Conservation (phyloP, 2,329 filamentous ascomycete genomes). For the Pleochaeta shiraiana region DNA sequence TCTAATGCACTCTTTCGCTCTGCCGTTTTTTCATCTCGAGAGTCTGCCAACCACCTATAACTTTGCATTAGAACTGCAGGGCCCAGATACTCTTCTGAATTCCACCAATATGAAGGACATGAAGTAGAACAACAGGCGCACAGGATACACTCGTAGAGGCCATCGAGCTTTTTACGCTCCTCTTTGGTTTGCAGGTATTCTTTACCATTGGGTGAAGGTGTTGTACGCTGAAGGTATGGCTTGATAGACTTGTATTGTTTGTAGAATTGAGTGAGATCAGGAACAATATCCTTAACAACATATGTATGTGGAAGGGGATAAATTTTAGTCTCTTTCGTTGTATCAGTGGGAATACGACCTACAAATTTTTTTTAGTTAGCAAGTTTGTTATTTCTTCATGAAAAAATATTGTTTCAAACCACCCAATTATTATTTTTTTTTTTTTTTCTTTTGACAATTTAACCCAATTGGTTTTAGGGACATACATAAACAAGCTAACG, state of each 20-base stretch:
- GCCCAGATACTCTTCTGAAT: slow-evolving; percentile 94
- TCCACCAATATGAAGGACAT: slow-evolving; percentile 99
- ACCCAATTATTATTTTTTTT: too few species aligned
- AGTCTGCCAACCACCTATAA: slow-evolving; percentile 93
- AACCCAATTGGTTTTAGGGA: too few species aligned
- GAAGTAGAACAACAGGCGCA: slow-evolving; percentile 99
- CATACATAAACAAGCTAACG: slow-evolving; percentile 90
- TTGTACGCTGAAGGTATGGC: slow-evolving; percentile 88
- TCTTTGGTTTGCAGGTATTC: slow-evolving; percentile 81
- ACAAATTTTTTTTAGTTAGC: slow-evolving; percentile 17
- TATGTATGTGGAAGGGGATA: slow-evolving; percentile 98
- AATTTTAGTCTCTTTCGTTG: slow-evolving; percentile 64
- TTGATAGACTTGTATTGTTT: slow-evolving; percentile 99
- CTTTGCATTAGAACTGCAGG: slow-evolving; percentile 93
- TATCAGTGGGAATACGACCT: slow-evolving; percentile 88
- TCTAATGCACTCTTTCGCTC: slow-evolving; percentile 83
- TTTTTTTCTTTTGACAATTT: too few species aligned
- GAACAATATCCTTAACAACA: slow-evolving; percentile 96
- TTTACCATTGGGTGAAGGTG: slow-evolving; percentile 63
- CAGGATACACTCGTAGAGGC: slow-evolving; percentile 97
- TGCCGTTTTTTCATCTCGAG: slow-evolving; percentile 70
- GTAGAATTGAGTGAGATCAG: slow-evolving; percentile 96
- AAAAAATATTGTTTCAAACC: too few species aligned
- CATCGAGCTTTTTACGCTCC: slow-evolving; percentile 85
- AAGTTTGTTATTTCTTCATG: too few species aligned